Percentiles rank a stretch among this genome's conserved stretches.
phyloP scores from a whole-genome alignment of 202 grass and related monocot species.

The Saccharum hybrid region DNA sequence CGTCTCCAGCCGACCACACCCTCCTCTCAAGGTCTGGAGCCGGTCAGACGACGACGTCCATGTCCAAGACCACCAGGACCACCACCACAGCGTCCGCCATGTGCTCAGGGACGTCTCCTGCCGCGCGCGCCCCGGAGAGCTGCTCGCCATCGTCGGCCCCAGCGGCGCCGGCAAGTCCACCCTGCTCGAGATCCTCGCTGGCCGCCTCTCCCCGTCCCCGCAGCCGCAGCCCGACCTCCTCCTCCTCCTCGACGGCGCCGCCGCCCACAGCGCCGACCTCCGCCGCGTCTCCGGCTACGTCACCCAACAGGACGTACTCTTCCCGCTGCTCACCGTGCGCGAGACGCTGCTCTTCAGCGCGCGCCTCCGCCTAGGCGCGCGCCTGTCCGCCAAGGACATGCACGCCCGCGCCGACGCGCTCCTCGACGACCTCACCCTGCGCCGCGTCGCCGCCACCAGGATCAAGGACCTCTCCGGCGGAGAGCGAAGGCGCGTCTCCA shows the following conservation, averaged over 20 bases:
- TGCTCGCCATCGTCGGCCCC: constrained; percentile 90
- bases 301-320: too few species aligned
- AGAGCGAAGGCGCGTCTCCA: constrained; percentile 76
- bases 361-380: constrained; percentile 55
- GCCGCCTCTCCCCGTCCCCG: too few species aligned
- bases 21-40: constrained; percentile 48
- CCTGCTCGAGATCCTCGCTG: too few species aligned
- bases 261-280: too few species aligned
- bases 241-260: constrained; percentile 22
- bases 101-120: constrained; percentile 34
- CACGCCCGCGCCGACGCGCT: constrained; percentile 53
- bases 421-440: constrained; percentile 60
- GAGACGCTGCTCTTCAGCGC: constrained; percentile 52
- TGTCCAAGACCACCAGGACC: not conserved
- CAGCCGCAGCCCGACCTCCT: too few species aligned
- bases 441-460: constrained; percentile 51
- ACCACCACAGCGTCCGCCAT: constrained; percentile 1
- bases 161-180: constrained; percentile 93
- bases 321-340: not conserved
- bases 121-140: constrained; percentile 25
- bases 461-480: constrained; percentile 83
- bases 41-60: constrained; percentile 19
- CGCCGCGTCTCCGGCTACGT: too few species aligned
- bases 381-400: constrained; percentile 1
- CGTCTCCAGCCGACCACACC: constrained; percentile 11